A percentile compares a stretch with the other conserved stretches of the same genome.
Evolutionary conservation across 1,139 yeast species (phyloP).

Genomic region (Hansenula lynferdii): DNA sequence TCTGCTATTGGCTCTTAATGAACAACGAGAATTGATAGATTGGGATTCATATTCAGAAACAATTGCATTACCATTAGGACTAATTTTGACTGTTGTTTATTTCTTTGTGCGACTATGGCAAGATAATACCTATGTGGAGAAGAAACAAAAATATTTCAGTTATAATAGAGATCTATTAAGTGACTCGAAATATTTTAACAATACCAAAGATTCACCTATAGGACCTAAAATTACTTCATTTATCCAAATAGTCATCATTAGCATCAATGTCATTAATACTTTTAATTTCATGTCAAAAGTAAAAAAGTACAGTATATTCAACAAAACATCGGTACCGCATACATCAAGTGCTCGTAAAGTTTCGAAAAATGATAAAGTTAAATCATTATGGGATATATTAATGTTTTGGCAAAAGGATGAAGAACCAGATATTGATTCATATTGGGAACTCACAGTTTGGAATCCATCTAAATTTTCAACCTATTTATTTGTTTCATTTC

Average conservation of each 20-base stretch:
- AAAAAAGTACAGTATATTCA: slow-evolving; percentile 19
- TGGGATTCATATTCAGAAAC: slow-evolving; percentile 57
- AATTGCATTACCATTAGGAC: slow-evolving; percentile 44
- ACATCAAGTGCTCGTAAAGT: slow-evolving; percentile 20
- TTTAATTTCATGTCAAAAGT: slow-evolving; percentile 16
- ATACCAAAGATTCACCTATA: slow-evolving; percentile 8
- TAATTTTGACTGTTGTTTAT: slow-evolving; percentile 28
- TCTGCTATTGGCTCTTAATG: slow-evolving; percentile 46
- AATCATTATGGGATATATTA: background rate
- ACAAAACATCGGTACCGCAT: slow-evolving; percentile 19
- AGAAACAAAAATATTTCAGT: slow-evolving; percentile 22
- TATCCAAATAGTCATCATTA: slow-evolving; percentile 11
- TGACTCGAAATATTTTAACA: slow-evolving; percentile 24
- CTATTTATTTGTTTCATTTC: slow-evolving; percentile 44
- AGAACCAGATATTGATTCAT: slow-evolving; percentile 22
- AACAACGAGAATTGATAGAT: slow-evolving; percentile 48
- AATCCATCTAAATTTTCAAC: slow-evolving; percentile 50
- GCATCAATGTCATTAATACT: slow-evolving; percentile 16
- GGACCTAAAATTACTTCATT: slow-evolving; percentile 5
- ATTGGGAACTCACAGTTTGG: slow-evolving; percentile 58
- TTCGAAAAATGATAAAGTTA: slow-evolving; percentile 4
- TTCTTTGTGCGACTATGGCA: slow-evolving; percentile 28
- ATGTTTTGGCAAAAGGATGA: slow-evolving; percentile 9
- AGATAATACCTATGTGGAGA: slow-evolving; percentile 22
- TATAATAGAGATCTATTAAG: slow-evolving; percentile 22